Base-by-base conservation (phyloP, 2,329 filamentous ascomycete genomes). In the Aspergillus aculeatinus region DNA sequence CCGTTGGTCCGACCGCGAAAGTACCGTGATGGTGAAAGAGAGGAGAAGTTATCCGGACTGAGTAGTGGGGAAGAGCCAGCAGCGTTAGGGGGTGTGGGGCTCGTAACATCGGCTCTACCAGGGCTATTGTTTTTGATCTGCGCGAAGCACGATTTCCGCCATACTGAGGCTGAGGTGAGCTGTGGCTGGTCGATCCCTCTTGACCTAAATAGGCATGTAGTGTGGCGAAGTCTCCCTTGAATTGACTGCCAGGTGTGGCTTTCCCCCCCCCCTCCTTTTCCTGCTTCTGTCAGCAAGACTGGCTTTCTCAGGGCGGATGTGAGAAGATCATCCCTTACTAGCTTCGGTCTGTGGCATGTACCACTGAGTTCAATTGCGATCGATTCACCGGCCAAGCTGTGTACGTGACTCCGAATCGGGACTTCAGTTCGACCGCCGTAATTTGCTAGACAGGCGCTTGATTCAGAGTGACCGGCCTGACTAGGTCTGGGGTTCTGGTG, bases 151-250 rank as follows among this genome's bases (percentile, higher is more conserved):
- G 29, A 23, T 44, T 47, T 39, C 42, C 48, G 42, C 53, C 53
- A 55, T 48, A 48, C 42, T 48, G 53, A 55, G 53, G 53, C 53
- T 48, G 53, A 44, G 42, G 12, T 19, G 12, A 5, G 42, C 31
- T 55, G 53, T 55, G 53, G 53, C 53, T 55, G 53, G 53, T 33
- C 39, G 42, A 25, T 48, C 44, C 19, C 7, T 16, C 53, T 55
- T 48, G 19, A 25, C 53, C 44, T 11, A 55, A 55, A 55, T 4
- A 31, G 53, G 53, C 29, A 55, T 55, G 19, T 55, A 48, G 53
- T 55, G 53, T 55, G 53, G 53, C 53, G 53, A 55, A 48, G 53
- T 33, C 47, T 23, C 44, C 53, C 53, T 42, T 55, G 42, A 25
- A 44, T 44, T 19, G 42, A 19, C 48, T 48, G 21, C 21, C 21